Evolutionary conservation across 305 asterid species (phyloP).

Genomic region (Nicotiana rustica): DNA sequence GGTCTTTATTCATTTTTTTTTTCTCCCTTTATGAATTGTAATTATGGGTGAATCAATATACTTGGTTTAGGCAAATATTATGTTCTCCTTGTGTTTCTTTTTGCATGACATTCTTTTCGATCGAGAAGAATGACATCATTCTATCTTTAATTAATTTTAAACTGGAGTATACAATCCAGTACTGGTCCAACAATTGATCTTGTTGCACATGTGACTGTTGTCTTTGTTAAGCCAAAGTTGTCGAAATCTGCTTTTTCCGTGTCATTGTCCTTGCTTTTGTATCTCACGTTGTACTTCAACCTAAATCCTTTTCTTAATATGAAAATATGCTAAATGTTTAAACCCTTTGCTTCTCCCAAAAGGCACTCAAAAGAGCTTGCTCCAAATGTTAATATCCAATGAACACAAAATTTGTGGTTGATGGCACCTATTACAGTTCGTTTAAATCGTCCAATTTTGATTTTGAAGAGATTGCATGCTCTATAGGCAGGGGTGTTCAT

Average conservation of each 20-base stretch:
- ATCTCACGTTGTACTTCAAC: background rate
- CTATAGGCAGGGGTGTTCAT: too few relatives aligned
- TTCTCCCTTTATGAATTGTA: background rate
- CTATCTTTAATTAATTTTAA: too few relatives aligned
- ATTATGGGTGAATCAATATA: background rate
- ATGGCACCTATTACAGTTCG: background rate
- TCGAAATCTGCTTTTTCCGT: background rate
- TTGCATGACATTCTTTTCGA: background rate
- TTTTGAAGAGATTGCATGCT: background rate
- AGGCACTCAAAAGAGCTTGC: constrained; percentile 1
- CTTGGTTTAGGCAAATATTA: too few relatives aligned
- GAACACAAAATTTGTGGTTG: background rate
- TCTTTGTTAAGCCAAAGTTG: constrained; percentile 21
- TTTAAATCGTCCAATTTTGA: background rate
- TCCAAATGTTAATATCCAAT: background rate
- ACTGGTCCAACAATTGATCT: background rate
- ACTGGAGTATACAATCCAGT: too few relatives aligned
- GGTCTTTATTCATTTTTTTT: background rate
- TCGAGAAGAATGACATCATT: too few relatives aligned
- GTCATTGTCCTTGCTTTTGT: constrained; percentile 25
- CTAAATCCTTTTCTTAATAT: background rate
- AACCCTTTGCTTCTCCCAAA: background rate
- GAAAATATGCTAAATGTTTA: background rate
- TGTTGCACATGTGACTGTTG: constrained; percentile 2
- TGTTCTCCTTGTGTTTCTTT: background rate